phyloP scores from a whole-genome alignment of 1,284 basidiomycete genomes.

The Ceratobasidium sp. region DNA sequence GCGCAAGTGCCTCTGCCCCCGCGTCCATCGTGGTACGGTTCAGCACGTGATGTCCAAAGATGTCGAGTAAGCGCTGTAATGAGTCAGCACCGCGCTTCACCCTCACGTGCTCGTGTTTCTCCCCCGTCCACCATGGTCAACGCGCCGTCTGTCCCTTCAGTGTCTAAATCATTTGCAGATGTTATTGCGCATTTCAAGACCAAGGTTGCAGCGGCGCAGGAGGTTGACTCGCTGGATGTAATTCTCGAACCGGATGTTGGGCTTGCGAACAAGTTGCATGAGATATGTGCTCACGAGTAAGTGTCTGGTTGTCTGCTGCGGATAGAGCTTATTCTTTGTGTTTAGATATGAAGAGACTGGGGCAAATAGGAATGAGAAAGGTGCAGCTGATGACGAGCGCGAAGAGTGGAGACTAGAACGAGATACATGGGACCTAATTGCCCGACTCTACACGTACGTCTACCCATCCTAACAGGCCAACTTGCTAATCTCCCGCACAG shows the following conservation, averaged over 20 bases:
- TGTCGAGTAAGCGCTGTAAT: neutral
- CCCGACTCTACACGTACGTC: slow-evolving; percentile 65
- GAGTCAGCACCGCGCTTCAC: neutral
- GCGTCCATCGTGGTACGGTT: slow-evolving; percentile 25
- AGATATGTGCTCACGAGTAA: slow-evolving; percentile 75
- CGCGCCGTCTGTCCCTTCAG: slow-evolving; percentile 9
- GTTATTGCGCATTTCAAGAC: slow-evolving; percentile 40
- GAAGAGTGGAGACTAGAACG: slow-evolving; percentile 78
- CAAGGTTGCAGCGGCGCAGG: neutral
- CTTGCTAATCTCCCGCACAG: slow-evolving; percentile 57
- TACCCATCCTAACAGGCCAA: slow-evolving; percentile 63
- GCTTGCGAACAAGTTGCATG: slow-evolving; percentile 74
- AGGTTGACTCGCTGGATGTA: slow-evolving; percentile 58
- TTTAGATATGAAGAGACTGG: slow-evolving; percentile 67
- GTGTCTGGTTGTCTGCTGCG: slow-evolving; percentile 52
- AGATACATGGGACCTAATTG: slow-evolving; percentile 85
- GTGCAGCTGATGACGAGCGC: slow-evolving; percentile 64
- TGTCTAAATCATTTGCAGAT: slow-evolving; percentile 41
- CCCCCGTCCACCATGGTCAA: slow-evolving; percentile 21
- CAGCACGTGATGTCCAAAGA: neutral
- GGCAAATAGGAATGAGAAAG: slow-evolving; percentile 59
- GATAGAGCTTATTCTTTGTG: neutral
- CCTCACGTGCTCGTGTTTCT: neutral
- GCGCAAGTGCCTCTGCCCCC: slow-evolving; percentile 28
- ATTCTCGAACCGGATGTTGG: slow-evolving; percentile 75